Evolutionary conservation across 2,329 filamentous ascomycete genomes (phyloP).

Genomic region (Ustulina deusta): DNA sequence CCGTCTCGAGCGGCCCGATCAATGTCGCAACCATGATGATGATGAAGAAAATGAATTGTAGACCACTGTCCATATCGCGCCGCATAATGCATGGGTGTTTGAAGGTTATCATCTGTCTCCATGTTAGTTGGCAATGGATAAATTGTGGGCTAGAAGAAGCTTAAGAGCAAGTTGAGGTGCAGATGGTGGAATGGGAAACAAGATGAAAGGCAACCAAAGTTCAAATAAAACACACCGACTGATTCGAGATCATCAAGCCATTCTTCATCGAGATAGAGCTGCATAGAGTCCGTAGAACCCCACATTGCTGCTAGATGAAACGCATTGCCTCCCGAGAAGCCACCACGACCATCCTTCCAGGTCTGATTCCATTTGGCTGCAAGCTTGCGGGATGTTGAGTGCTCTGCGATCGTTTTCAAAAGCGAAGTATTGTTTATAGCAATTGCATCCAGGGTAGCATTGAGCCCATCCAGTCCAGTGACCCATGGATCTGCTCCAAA

Average conservation of each 20-base stretch:
- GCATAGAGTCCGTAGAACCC: neutral
- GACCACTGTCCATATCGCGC: neutral
- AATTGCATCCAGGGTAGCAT: slow-evolving; percentile 1
- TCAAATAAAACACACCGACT: slow-evolving; percentile 3
- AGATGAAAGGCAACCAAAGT: neutral
- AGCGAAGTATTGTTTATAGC: neutral
- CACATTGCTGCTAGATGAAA: slow-evolving; percentile 2
- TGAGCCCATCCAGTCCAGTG: neutral
- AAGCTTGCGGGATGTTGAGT: slow-evolving; percentile 13
- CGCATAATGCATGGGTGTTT: slow-evolving; percentile 23
- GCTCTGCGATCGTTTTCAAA: neutral
- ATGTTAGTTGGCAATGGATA: neutral
- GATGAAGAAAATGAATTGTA: slow-evolving; percentile 4
- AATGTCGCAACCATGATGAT: slow-evolving; percentile 13
- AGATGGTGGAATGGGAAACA: neutral
- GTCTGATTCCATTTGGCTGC: slow-evolving; percentile 10
- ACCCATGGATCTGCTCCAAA: slow-evolving; percentile 22
- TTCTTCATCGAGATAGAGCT: slow-evolving; percentile 1
- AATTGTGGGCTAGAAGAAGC: too few species aligned
- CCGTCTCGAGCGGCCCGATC: neutral
- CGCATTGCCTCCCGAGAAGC: slow-evolving; percentile 8
- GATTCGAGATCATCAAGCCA: slow-evolving; percentile 8
- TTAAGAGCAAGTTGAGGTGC: too few species aligned
- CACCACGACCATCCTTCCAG: neutral
- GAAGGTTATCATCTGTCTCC: slow-evolving; percentile 9